Conservation (phyloP, 2,329 filamentous ascomycete genomes). For the Pyricularia pennisetigena region DNA sequence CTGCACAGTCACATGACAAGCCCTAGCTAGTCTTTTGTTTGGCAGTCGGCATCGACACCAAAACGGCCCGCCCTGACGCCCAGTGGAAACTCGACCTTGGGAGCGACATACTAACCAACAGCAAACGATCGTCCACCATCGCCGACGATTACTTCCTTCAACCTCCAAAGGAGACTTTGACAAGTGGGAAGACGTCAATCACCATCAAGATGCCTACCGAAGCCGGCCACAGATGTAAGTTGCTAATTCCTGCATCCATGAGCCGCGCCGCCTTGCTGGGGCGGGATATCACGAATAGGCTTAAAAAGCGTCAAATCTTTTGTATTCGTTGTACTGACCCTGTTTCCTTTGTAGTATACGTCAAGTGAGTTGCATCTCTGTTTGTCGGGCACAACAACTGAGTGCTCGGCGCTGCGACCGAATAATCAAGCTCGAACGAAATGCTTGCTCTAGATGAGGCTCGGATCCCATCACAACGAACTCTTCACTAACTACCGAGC, state of each 20-base stretch:
- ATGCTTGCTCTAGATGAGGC: not conserved
- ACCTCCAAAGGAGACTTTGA: constrained; percentile 5
- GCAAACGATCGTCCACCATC: constrained; percentile 5
- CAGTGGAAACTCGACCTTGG: constrained; percentile 1
- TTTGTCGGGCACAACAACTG: not conserved
- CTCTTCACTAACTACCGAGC: constrained; percentile 13
- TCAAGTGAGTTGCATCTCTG: constrained; percentile 59
- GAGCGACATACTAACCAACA: constrained; percentile 4
- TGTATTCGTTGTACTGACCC: not conserved
- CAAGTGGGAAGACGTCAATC: constrained; percentile 7
- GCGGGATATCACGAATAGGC: not conserved
- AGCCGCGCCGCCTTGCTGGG: constrained; percentile 10
- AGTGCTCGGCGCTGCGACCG: not conserved
- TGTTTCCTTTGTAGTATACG: constrained; percentile 54
- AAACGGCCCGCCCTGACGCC: constrained; percentile 1
- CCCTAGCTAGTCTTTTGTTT: not conserved
- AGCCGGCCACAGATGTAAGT: constrained; percentile 83
- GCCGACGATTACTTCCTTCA: constrained; percentile 5
- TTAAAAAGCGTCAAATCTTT: not conserved
- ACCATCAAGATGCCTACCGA: constrained; percentile 72
- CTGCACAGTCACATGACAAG: not conserved
- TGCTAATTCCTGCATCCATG: constrained; percentile 3
- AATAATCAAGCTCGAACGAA: not conserved
- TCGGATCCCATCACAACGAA: not conserved
- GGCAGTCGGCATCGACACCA: not conserved